These are phyloP conservation scores for Skeletonema tropicum DNA, from an alignment of 108 stramenopile species.

Conservation along the genomic window DNA sequence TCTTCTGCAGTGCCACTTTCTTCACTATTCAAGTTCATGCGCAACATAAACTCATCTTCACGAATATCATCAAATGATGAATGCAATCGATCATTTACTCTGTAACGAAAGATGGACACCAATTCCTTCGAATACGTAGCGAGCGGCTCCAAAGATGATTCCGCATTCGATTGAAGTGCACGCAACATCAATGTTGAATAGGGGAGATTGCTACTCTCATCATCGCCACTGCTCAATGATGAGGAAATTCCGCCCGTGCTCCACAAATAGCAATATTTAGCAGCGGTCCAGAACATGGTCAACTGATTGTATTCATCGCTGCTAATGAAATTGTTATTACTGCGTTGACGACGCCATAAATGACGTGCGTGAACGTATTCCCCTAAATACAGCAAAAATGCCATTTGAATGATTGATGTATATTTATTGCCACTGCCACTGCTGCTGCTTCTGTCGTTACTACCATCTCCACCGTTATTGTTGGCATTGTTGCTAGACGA, in stretches of 20 bases:
- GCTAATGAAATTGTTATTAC: not conserved
- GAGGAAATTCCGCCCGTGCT: conserved; percentile 37
- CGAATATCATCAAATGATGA: conserved; percentile 40
- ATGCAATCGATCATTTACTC: conserved; percentile 41
- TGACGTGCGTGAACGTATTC: conserved; percentile 51
- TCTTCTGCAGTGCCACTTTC: conserved; percentile 6
- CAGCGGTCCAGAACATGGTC: conserved; percentile 41
- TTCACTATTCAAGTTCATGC: conserved; percentile 20
- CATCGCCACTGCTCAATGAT: not conserved
- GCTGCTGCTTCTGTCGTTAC: not conserved
- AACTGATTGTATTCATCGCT: conserved; percentile 23
- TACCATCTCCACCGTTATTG: not conserved
- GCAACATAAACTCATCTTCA: conserved; percentile 25
- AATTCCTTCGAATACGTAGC: conserved; percentile 43
- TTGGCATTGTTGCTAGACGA: not conserved
- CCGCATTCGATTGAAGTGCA: conserved; percentile 31
- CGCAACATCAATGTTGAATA: conserved; percentile 37
- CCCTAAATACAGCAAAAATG: conserved; percentile 43
- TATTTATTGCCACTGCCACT: not conserved
- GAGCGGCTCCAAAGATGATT: conserved; percentile 34
- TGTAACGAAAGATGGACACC: conserved; percentile 24
- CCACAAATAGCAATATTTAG: conserved; percentile 41
- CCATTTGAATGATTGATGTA: conserved; percentile 44
- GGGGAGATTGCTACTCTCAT: conserved; percentile 23
- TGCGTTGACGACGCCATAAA: conserved; percentile 37